Base-by-base conservation (phyloP, 139 green algal genomes). In the Tetraselmis chui region DNA sequence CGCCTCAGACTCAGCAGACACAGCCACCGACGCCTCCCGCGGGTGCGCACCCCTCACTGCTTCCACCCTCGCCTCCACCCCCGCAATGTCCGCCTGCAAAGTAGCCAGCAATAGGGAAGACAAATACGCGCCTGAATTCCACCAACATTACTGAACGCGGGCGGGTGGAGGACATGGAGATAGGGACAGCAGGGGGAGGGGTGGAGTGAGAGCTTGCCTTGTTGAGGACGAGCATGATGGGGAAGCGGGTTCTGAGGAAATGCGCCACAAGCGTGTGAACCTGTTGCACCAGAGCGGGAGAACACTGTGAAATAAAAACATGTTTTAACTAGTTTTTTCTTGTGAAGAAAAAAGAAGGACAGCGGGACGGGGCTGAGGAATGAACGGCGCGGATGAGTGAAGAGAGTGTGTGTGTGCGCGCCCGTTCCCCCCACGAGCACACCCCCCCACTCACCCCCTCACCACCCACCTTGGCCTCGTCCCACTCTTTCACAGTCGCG, bases 151-250 rank as follows among this genome's bases (percentile, higher is more conserved):
- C n/a, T n/a, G n/a, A n/a, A n/a, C 11, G 45, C 45, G 18, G 18
- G 45, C 45, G 18, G 18, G 45, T 67, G 18, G 5, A 18, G 45
- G 45, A 18, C 45, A 67, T 18, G 45, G 11, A 5, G 45, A 18
- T 67, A 18, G 45, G 45, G 45, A 67, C 45, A 25, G 45, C 11
- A 25, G 5, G 45, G 45, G 45, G 18, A 67, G 45, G 45, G 18
- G 45, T 67, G 45, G 45, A 67, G 45, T 67, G 32, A 5, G 26
- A 76, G 81, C 26, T 24, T 32, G 85, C 86, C 84, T 93, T 93
- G 84, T 93, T 93, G 30, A 91, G 81, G 11, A 88, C 89, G 24
- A 91, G 76, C 28, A 93, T n/a, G 32, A 89, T 87, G 23, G 89
- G 89, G 83, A 93, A 93, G 31, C 89, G 86, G 18, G 80, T 81